These are phyloP conservation scores for Moesziomyces parantarcticus DNA, from an alignment of 1,284 basidiomycete genomes.

Conservation along the genomic window DNA sequence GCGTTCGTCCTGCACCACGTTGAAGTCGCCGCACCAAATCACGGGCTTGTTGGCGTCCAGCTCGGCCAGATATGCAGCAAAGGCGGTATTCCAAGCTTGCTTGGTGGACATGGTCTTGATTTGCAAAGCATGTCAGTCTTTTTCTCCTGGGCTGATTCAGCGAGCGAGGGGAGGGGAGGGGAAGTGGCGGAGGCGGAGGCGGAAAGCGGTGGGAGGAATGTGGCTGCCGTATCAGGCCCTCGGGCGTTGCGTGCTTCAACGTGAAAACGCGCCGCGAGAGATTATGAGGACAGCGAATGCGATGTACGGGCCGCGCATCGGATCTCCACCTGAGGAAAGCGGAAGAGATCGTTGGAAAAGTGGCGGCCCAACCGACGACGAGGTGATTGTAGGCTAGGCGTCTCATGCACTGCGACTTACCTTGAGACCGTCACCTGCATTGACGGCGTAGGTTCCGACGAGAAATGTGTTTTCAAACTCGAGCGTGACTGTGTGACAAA, in stretches of 20 bases:
- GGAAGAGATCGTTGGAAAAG: constrained; percentile 20
- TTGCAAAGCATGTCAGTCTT: too few relatives aligned
- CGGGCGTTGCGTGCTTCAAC: constrained; percentile 6
- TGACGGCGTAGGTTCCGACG: constrained; percentile 86
- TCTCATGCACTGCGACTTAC: constrained; percentile 68
- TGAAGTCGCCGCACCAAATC: constrained; percentile 89
- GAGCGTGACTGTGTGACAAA: constrained; percentile 76
- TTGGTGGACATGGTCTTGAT: constrained; percentile 48
- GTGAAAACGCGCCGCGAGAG: constrained; percentile 9
- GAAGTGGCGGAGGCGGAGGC: not conserved
- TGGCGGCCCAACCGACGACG: constrained; percentile 15
- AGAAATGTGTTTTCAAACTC: constrained; percentile 80
- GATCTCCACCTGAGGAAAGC: constrained; percentile 31
- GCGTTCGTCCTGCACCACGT: constrained; percentile 75
- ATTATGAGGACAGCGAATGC: constrained; percentile 28
- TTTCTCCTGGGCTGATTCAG: too few relatives aligned
- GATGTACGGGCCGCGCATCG: constrained; percentile 15
- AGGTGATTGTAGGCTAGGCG: not conserved
- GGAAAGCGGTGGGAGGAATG: constrained; percentile 4
- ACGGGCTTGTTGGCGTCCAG: constrained; percentile 82
- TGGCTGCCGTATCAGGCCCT: constrained; percentile 44
- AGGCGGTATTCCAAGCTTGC: constrained; percentile 54
- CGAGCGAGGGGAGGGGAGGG: not conserved
- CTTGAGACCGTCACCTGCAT: constrained; percentile 83
- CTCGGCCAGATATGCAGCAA: constrained; percentile 76